Percentiles rank a stretch among this genome's conserved stretches.
phyloP scores from a whole-genome alignment of 179 eudicot genomes.

The Beta macrorhiza region DNA sequence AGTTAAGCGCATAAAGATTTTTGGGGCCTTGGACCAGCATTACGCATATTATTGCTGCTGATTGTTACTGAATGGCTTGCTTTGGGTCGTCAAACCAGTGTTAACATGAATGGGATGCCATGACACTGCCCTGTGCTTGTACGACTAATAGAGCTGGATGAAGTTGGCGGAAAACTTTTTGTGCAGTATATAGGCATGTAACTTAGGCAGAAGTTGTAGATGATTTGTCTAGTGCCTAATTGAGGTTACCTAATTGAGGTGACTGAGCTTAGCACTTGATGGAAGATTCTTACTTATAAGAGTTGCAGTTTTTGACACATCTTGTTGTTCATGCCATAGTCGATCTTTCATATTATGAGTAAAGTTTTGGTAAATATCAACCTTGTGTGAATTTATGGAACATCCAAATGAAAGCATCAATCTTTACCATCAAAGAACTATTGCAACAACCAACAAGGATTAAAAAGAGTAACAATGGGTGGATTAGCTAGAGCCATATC shows the following conservation, averaged over 20 bases:
- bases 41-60: no score
- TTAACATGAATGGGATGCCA: neutral
- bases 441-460: no score
- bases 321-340: neutral
- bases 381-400: neutral
- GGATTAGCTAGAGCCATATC: no score
- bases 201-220: conserved; percentile 17
- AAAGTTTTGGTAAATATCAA: neutral
- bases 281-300: neutral
- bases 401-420: neutral
- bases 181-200: conserved; percentile 19
- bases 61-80: neutral
- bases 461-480: no score
- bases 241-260: no score
- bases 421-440: no score
- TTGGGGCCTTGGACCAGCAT: neutral
- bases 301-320: neutral
- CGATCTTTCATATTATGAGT: neutral
- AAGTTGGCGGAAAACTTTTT: neutral
- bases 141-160: conserved; percentile 4
- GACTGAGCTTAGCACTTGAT: neutral
- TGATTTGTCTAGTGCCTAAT: conserved; percentile 12
- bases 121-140: neutral
- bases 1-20: neutral
- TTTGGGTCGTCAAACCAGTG: neutral